A percentile compares a stretch with the other conserved stretches of the same genome.
These are phyloP conservation scores for Cichorium intybus DNA, from an alignment of 140 eudicot species.

Conservation along the genomic window DNA sequence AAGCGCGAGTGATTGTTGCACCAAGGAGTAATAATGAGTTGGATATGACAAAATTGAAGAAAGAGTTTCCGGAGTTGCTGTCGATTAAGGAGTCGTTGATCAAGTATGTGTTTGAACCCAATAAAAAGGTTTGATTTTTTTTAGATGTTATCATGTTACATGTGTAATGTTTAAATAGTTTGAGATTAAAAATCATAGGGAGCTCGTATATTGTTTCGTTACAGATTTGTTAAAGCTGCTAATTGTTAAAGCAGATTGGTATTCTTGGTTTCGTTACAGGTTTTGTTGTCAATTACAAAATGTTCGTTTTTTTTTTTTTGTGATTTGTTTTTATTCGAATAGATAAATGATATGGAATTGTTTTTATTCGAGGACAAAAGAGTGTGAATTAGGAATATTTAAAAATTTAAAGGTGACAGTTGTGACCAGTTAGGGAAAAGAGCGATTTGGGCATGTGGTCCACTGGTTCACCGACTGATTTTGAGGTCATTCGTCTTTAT, in stretches of 20 bases:
- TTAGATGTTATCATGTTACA: background rate
- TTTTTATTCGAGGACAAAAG: background rate
- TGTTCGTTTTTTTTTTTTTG: background rate
- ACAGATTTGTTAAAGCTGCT: slow-evolving; percentile 15
- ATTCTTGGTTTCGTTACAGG: slow-evolving; percentile 4
- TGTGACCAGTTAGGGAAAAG: slow-evolving; percentile 7
- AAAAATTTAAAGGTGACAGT: slow-evolving; percentile 24
- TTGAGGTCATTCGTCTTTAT: background rate
- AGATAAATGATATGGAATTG: background rate
- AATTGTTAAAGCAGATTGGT: slow-evolving; percentile 24
- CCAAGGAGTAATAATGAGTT: slow-evolving; percentile 81
- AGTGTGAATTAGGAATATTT: background rate
- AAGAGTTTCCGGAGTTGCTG: slow-evolving; percentile 78
- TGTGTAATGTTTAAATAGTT: slow-evolving; percentile 1
- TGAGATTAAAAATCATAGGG: slow-evolving; percentile 12
- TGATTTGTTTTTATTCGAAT: background rate
- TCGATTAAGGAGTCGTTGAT: slow-evolving; percentile 79
- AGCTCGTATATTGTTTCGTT: background rate
- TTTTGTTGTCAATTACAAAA: slow-evolving; percentile 8
- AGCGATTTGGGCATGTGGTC: slow-evolving; percentile 25
- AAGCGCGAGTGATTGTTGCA: slow-evolving; percentile 83
- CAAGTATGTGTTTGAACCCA: slow-evolving; percentile 76
- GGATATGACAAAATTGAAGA: slow-evolving; percentile 80
- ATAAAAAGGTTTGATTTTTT: slow-evolving; percentile 31
- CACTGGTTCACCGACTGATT: slow-evolving; percentile 21